Evolutionary conservation across 192 early-diverging fungal genomes (phyloP).

Genomic region (Coemansia sp.): DNA sequence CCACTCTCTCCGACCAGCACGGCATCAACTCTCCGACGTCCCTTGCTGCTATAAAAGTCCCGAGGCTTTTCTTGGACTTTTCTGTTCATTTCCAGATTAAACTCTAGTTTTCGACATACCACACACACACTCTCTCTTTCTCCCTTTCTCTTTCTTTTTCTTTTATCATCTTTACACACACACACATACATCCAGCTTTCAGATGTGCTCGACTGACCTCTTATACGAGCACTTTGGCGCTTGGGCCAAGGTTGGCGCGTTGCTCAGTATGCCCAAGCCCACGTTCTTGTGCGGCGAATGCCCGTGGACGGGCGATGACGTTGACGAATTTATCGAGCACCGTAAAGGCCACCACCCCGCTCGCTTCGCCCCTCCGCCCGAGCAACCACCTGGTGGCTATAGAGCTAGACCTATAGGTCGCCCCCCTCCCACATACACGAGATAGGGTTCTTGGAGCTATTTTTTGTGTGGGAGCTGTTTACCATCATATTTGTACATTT

Average conservation of each 20-base stretch:
- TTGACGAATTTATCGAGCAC: conserved; percentile 40
- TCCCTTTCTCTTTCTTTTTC: too few species aligned
- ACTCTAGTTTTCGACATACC: not conserved
- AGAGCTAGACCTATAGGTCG: too few species aligned
- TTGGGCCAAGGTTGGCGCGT: too few species aligned
- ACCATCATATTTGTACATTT: too few species aligned
- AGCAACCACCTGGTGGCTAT: too few species aligned
- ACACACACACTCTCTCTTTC: not conserved
- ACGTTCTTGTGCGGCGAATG: conserved; percentile 48
- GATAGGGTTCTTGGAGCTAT: too few species aligned
- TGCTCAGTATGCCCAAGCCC: not conserved
- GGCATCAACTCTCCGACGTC: not conserved
- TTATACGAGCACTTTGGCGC: too few species aligned
- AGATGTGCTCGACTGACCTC: too few species aligned
- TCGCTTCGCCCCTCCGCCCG: conserved; percentile 4
- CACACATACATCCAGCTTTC: not conserved
- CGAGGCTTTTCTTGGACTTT: not conserved
- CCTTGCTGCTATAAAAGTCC: not conserved
- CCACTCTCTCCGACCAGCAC: not conserved
- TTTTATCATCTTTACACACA: not conserved
- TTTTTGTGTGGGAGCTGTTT: too few species aligned
- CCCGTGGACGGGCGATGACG: conserved; percentile 20
- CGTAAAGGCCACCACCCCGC: conserved; percentile 27
- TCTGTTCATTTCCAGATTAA: conserved; percentile 4
- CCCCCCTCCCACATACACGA: too few species aligned